Evolutionary conservation across 2,329 filamentous ascomycete genomes (phyloP).

Genomic region (Fusarium fracticaudum): DNA sequence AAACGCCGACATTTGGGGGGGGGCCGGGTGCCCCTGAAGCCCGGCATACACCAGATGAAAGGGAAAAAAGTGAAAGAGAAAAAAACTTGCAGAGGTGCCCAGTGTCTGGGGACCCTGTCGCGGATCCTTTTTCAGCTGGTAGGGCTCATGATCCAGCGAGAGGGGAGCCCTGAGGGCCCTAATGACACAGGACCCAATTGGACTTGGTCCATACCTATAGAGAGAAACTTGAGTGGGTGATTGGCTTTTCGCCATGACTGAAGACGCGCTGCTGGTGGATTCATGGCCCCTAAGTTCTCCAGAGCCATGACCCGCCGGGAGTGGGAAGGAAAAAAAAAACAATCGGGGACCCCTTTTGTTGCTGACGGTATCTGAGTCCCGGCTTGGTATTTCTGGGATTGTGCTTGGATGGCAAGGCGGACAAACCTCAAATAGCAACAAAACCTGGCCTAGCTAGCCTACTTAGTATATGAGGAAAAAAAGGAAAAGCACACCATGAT

Average conservation of each 20-base stretch:
- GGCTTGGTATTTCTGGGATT: conserved; percentile 21
- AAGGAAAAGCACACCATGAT: background rate
- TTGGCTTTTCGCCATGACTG: conserved; percentile 1
- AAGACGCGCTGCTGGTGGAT: conserved; percentile 27
- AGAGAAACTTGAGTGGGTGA: conserved; percentile 12
- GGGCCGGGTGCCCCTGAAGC: conserved; percentile 29
- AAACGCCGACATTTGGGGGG: conserved; percentile 19
- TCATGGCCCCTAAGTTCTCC: conserved; percentile 30
- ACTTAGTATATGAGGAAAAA: background rate
- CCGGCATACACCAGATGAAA: conserved; percentile 18
- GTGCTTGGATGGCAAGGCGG: conserved; percentile 19
- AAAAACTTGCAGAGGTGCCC: conserved; percentile 16
- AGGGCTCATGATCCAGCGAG: conserved; percentile 22
- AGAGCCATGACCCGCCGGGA: conserved; percentile 29
- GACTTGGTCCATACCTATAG: background rate
- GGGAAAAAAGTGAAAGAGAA: background rate
- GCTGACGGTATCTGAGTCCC: conserved; percentile 12
- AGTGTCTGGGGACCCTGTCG: conserved; percentile 32
- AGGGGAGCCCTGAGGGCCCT: background rate
- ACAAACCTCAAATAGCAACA: conserved; percentile 25
- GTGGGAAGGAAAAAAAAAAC: background rate
- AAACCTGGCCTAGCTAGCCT: background rate
- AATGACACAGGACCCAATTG: background rate
- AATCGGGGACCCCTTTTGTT: conserved; percentile 23
- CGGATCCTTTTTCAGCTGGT: conserved; percentile 41